Percentiles rank a stretch among this genome's conserved stretches.
Evolutionary conservation across 345 rosid genomes (phyloP).

Genomic region (Populus nigra): DNA sequence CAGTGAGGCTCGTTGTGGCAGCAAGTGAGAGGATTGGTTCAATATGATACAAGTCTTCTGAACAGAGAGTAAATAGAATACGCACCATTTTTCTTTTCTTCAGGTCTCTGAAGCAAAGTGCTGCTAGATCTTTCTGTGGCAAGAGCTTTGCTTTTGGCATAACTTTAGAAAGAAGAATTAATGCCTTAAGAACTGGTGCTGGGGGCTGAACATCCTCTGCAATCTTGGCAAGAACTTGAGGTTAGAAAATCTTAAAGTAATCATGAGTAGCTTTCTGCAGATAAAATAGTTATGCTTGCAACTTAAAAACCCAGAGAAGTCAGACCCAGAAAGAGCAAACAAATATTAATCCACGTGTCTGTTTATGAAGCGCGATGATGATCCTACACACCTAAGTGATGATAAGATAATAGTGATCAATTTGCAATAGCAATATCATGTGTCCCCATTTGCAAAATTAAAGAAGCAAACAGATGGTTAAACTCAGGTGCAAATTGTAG

Average conservation of each 20-base stretch:
- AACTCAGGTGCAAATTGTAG: not conserved
- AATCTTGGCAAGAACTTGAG: conserved; percentile 53
- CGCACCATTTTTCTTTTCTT: conserved; percentile 72
- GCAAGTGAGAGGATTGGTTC: not conserved
- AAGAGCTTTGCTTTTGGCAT: conserved; percentile 87
- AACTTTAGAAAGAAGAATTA: conserved; percentile 50
- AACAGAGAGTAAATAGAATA: conserved; percentile 7
- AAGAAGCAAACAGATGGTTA: not conserved
- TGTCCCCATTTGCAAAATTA: not conserved
- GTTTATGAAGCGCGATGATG: not conserved
- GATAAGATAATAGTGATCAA: not conserved
- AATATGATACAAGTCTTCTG: not conserved
- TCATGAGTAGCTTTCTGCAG: not conserved
- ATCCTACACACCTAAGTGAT: not conserved
- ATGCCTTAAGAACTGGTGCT: conserved; percentile 45
- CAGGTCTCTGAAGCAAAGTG: conserved; percentile 65
- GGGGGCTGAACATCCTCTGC: conserved; percentile 77
- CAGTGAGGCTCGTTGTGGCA: not conserved
- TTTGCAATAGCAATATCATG: not conserved
- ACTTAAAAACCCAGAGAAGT: not conserved
- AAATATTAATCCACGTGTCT: not conserved
- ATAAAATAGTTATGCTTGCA: conserved; percentile 2
- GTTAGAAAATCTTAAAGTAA: conserved; percentile 33
- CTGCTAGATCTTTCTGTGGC: conserved; percentile 64
- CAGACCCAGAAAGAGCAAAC: not conserved